Percentiles rank a stretch among this genome's conserved stretches.
Conservation (phyloP, 2,329 filamentous ascomycete genomes). For the Dactylonectria estremocensis region DNA sequence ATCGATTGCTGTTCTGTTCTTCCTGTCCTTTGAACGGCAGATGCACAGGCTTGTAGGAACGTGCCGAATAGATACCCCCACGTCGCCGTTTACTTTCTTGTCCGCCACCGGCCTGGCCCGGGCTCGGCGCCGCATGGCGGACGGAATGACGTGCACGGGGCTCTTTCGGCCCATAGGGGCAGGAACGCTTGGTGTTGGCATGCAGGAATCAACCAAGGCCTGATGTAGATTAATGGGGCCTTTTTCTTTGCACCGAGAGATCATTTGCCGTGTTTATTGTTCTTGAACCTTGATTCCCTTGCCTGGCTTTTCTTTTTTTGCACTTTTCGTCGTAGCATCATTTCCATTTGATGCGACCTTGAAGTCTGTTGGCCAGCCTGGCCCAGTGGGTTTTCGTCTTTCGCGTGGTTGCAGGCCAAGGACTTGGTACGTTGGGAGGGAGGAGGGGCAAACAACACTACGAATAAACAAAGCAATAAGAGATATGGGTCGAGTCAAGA, state of each 20-base stretch:
- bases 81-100: background rate
- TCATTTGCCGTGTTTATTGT: background rate
- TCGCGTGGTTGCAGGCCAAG: too few relatives aligned
- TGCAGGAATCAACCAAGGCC: slow-evolving; percentile 10
- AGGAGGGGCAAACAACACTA: slow-evolving; percentile 5
- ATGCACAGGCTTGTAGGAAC: background rate
- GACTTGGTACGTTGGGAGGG: background rate
- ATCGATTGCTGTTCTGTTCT: background rate
- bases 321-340: background rate
- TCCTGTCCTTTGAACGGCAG: background rate
- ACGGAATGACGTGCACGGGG: slow-evolving; percentile 21
- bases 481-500: background rate
- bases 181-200: slow-evolving; percentile 1
- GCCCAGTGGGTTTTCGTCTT: background rate
- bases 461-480: background rate
- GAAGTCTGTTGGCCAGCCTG: background rate
- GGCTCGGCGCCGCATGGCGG: slow-evolving; percentile 7
- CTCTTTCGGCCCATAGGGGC: background rate
- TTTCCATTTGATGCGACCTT: slow-evolving; percentile 9
- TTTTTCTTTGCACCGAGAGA: background rate
- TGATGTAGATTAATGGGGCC: slow-evolving; percentile 23
- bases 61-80: background rate
- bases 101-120: slow-evolving; percentile 2
- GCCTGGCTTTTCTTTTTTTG: background rate
- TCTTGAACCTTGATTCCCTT: background rate